Percentiles rank a stretch among this genome's conserved stretches.
Evolutionary conservation across 495 filamentous ascomycete genomes (phyloP).

Genomic region (Poronia punctata): DNA sequence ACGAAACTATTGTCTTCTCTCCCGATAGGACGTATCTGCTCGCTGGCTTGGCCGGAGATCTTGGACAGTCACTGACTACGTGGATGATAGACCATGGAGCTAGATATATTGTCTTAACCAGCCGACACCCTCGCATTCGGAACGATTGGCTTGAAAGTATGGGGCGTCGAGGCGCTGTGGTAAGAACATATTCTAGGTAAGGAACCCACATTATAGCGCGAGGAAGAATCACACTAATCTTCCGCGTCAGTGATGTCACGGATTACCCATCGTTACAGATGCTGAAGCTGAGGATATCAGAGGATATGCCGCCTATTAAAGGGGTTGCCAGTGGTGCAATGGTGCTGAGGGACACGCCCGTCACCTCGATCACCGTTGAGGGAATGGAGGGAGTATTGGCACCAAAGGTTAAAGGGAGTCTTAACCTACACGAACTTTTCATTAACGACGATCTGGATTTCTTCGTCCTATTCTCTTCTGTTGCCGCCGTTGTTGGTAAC

Average conservation of each 20-base stretch:
- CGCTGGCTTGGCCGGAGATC: constrained; percentile 41
- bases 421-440: background rate
- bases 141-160: constrained; percentile 32
- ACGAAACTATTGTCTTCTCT: no score
- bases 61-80: constrained; percentile 44
- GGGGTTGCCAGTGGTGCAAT: constrained; percentile 42
- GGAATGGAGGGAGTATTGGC: constrained; percentile 13
- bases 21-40: constrained; percentile 45
- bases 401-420: constrained; percentile 32
- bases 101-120: constrained; percentile 42
- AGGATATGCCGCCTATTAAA: constrained; percentile 32
- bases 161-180: constrained; percentile 9
- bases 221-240: no score
- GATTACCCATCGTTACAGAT: background rate
- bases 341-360: constrained; percentile 28
- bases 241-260: background rate
- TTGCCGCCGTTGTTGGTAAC: background rate
- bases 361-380: constrained; percentile 23
- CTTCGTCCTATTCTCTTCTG: constrained; percentile 1
- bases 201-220: no score
- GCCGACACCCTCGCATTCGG: constrained; percentile 44
- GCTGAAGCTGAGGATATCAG: background rate
- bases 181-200: constrained; percentile 14
- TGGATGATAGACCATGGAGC: constrained; percentile 52
- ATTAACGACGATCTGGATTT: background rate